phyloP scores from a whole-genome alignment of 768 basidiomycete genomes.

The Collybiopsis luxurians region DNA sequence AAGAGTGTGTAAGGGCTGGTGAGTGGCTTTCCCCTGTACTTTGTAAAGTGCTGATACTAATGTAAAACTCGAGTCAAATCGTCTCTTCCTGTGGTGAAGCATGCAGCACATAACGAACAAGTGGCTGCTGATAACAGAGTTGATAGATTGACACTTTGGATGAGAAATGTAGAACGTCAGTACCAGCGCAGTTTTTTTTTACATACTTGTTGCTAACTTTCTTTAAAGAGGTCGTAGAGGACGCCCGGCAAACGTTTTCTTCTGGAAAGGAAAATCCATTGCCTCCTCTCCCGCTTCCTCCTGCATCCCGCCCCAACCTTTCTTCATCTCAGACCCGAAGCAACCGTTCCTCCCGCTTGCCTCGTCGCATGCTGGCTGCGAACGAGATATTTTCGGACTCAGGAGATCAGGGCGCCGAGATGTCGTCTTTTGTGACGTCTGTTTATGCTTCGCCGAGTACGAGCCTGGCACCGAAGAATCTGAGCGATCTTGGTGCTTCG shows the following conservation, averaged over 20 bases:
- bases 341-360: conserved; percentile 50
- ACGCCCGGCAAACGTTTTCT: conserved; percentile 73
- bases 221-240: conserved; percentile 72
- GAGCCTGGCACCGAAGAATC: conserved; percentile 6
- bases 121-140: conserved; percentile 49
- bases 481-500: conserved; percentile 12
- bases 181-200: conserved; percentile 12
- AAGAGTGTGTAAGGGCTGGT: conserved; percentile 43
- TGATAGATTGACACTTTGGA: conserved; percentile 81
- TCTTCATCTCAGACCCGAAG: conserved; percentile 36
- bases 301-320: conserved; percentile 43
- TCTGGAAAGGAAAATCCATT: conserved; percentile 46
- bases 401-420: conserved; percentile 30
- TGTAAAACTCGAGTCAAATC: conserved; percentile 45
- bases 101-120: conserved; percentile 51
- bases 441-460: conserved; percentile 26
- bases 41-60: neutral
- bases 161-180: conserved; percentile 81
- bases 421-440: conserved; percentile 30
- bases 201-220: conserved; percentile 11
- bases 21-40: conserved; percentile 14
- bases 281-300: conserved; percentile 63
- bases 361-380: conserved; percentile 60
- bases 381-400: conserved; percentile 64
- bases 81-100: conserved; percentile 50